Base-by-base conservation (phyloP, 768 basidiomycete species). In the Hericium rajendrae region DNA sequence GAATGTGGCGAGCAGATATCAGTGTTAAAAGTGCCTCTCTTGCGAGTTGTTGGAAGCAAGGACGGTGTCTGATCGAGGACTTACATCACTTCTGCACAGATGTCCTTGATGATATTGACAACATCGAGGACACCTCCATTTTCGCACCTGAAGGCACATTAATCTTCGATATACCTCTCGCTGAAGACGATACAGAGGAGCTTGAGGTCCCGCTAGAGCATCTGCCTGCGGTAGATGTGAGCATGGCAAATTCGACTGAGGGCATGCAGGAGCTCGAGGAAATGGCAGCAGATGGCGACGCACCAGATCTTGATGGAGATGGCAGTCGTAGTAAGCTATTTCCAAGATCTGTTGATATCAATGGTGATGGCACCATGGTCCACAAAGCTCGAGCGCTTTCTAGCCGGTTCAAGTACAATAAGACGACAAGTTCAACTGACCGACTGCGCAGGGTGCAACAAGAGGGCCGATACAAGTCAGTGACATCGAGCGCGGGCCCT, bases 81-180 rank as follows among this genome's bases (percentile, higher is more conserved):
- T 11, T 15, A 10, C 32, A 16, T 2, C 13, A 4, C 1, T 11
- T n/a, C 2, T 11, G 4, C 26, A 6, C 18, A 2, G 15, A 22
- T 2, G 22, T 22, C 2, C 22, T 22, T 22, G 22, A 22, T 2
- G 22, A 22, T 2, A 2, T 22, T 2, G 22, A 22, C 22, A 22
- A 22, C 2, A 22, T 22, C 22, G 22, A 22, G 22, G 22, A 37
- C 3, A 4, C 53, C 60, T 74, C n/a, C 8, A 43, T 41, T n/a
- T 24, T 52, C 6, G 24, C 22, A 1, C 32, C 51, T 15, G 6
- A 4, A 1, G 51, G 40, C 1, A 5, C 12, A 6, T 11, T 41
- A 4, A 3, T 41, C 2, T 32, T 32, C 4, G 28, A 32, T 2
- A 22, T 22, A 22, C 22, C 22, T 22, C 22, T 22, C 22, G 2